phyloP scores from a whole-genome alignment of 805 yeast genomes.

The Candida chauliodis region DNA sequence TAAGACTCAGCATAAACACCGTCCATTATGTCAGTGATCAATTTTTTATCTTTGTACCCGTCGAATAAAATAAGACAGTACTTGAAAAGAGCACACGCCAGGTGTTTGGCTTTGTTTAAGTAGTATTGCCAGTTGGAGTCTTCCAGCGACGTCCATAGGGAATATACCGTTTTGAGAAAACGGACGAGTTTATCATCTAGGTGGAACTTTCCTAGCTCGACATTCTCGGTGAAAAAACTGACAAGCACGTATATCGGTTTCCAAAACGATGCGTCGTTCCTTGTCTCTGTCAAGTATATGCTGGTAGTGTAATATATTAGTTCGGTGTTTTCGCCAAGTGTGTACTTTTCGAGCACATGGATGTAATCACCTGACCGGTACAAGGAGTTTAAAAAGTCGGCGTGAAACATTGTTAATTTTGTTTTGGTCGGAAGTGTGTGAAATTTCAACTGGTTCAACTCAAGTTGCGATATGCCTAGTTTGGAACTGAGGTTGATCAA shows the following conservation, averaged over 20 bases:
- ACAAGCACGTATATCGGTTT: slow-evolving; percentile 21
- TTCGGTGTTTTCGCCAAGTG: slow-evolving; percentile 15
- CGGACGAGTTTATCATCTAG: slow-evolving; percentile 6
- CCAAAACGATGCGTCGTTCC: slow-evolving; percentile 27
- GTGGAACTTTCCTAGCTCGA: neutral
- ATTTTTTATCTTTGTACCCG: slow-evolving; percentile 30
- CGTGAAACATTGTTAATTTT: slow-evolving; percentile 15
- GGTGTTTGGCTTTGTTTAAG: slow-evolving; percentile 3
- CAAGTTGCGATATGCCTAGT: slow-evolving; percentile 25
- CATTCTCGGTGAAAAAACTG: slow-evolving; percentile 13
- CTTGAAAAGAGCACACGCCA: slow-evolving; percentile 15
- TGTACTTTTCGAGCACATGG: slow-evolving; percentile 21
- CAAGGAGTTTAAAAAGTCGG: slow-evolving; percentile 10
- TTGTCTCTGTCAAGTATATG: slow-evolving; percentile 24
- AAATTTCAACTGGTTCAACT: slow-evolving; percentile 23
- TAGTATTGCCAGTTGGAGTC: neutral
- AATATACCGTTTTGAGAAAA: slow-evolving; percentile 2
- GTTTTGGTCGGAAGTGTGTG: slow-evolving; percentile 15
- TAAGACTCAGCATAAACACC: neutral
- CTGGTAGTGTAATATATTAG: slow-evolving; percentile 26
- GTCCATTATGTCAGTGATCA: neutral
- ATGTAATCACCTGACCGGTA: slow-evolving; percentile 15
- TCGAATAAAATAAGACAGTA: slow-evolving; percentile 22
- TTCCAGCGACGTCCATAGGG: neutral
- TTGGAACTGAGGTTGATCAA: slow-evolving; percentile 20